phyloP scores from a whole-genome alignment of 108 stramenopile genomes.

The Cyclotella kingstonii region DNA sequence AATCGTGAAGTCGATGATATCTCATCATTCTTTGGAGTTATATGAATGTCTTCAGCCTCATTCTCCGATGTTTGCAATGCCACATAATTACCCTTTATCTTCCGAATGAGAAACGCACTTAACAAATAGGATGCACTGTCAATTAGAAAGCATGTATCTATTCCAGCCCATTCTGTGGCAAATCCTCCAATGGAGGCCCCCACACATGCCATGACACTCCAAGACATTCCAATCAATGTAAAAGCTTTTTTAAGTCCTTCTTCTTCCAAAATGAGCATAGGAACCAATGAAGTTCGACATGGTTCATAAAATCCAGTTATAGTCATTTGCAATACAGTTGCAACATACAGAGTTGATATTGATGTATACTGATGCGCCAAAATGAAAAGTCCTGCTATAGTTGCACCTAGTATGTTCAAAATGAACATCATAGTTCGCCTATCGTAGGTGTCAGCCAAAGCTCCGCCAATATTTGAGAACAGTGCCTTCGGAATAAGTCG shows the following conservation, averaged over 20 bases:
- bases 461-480: conserved; percentile 60
- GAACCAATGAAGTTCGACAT: conserved; percentile 47
- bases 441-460: conserved; percentile 64
- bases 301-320: conserved; percentile 68
- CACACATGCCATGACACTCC: conserved; percentile 61
- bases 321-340: conserved; percentile 51
- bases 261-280: conserved; percentile 57
- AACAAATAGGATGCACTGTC: conserved; percentile 51
- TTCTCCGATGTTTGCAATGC: not conserved
- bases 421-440: conserved; percentile 54
- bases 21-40: not conserved
- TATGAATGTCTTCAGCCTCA: not conserved
- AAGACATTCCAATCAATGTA: conserved; percentile 56
- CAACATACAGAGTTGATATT: conserved; percentile 49
- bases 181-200: conserved; percentile 59
- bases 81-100: conserved; percentile 17
- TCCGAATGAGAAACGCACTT: conserved; percentile 52
- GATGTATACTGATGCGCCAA: conserved; percentile 47
- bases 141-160: conserved; percentile 52
- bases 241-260: conserved; percentile 59
- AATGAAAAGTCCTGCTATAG: conserved; percentile 46
- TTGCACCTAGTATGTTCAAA: conserved; percentile 55
- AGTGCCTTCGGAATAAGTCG: conserved; percentile 65
- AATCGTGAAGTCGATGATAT: too few species aligned
- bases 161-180: conserved; percentile 45